These are phyloP conservation scores for Cladosporium sp. DNA, from an alignment of 2,329 filamentous ascomycete species.

Conservation along the genomic window DNA sequence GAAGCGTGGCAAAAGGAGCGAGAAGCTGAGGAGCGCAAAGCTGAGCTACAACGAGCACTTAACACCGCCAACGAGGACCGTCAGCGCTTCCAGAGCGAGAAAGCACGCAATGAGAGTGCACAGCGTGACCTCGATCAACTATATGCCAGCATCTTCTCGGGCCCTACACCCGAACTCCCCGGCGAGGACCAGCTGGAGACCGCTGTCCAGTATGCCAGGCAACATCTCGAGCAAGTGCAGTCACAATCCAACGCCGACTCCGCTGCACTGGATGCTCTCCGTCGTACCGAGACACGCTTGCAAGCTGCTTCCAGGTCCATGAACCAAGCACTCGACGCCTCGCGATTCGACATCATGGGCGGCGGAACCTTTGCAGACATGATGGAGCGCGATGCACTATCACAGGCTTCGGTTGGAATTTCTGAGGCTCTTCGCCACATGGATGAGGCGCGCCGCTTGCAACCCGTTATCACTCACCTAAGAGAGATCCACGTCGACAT, in stretches of 20 bases:
- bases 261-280: constrained; percentile 41
- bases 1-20: constrained; percentile 54
- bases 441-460: constrained; percentile 29
- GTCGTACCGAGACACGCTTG: constrained; percentile 44
- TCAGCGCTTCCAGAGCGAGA: constrained; percentile 42
- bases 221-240: constrained; percentile 44
- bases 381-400: constrained; percentile 57
- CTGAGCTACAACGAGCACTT: constrained; percentile 45
- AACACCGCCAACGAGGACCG: constrained; percentile 44
- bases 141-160: constrained; percentile 58
- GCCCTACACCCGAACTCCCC: constrained; percentile 55
- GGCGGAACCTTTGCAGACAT: constrained; percentile 54
- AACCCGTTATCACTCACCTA: constrained; percentile 30
- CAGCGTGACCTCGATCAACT: constrained; percentile 54
- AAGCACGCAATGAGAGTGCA: constrained; percentile 43
- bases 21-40: constrained; percentile 48
- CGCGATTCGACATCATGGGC: constrained; percentile 53
- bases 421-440: constrained; percentile 28
- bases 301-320: constrained; percentile 42
- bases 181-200: constrained; percentile 56
- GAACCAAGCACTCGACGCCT: constrained; percentile 46
- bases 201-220: constrained; percentile 39
- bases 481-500: constrained; percentile 32
- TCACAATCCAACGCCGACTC: constrained; percentile 44
- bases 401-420: constrained; percentile 14